phyloP scores from a whole-genome alignment of 2,329 filamentous ascomycete species.

The Clonostachys rosea region DNA sequence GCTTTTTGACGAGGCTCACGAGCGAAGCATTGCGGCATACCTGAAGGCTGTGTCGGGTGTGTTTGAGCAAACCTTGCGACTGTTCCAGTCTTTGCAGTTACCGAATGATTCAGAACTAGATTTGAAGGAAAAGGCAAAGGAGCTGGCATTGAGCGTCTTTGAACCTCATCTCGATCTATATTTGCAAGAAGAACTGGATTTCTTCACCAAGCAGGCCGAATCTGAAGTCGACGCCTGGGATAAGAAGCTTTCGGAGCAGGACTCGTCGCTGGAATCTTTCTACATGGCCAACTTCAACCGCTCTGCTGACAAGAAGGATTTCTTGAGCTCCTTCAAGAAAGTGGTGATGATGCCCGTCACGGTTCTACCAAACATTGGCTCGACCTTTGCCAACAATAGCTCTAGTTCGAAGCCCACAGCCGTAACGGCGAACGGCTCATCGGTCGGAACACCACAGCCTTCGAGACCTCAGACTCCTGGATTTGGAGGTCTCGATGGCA shows the following conservation, averaged over 20 bases:
- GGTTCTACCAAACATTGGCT: constrained; percentile 66
- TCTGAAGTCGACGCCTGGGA: constrained; percentile 82
- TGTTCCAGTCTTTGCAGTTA: constrained; percentile 66
- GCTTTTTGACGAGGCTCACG: constrained; percentile 83
- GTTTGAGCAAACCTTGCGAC: constrained; percentile 79
- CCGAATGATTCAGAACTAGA: constrained; percentile 42
- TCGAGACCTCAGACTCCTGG: constrained; percentile 48
- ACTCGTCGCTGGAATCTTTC: constrained; percentile 85
- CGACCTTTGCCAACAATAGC: constrained; percentile 45
- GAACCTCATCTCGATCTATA: constrained; percentile 94
- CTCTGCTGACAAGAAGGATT: constrained; percentile 94
- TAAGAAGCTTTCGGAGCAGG: constrained; percentile 84
- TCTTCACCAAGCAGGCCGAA: constrained; percentile 74
- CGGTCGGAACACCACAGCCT: constrained; percentile 22
- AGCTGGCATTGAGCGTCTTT: constrained; percentile 69
- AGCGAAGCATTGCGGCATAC: constrained; percentile 69
- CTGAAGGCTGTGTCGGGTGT: constrained; percentile 82
- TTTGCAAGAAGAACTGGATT: constrained; percentile 83
- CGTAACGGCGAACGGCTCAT: constrained; percentile 12
- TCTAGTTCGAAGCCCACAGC: background rate
- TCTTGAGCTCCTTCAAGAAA: constrained; percentile 93
- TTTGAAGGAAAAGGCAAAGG: constrained; percentile 58
- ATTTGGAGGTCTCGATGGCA: constrained; percentile 26
- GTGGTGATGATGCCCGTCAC: constrained; percentile 99
- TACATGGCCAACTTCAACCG: constrained; percentile 95